Percentiles rank a stretch among this genome's conserved stretches.
phyloP scores from a whole-genome alignment of 441 rosid species.

The Populus hybrid region DNA sequence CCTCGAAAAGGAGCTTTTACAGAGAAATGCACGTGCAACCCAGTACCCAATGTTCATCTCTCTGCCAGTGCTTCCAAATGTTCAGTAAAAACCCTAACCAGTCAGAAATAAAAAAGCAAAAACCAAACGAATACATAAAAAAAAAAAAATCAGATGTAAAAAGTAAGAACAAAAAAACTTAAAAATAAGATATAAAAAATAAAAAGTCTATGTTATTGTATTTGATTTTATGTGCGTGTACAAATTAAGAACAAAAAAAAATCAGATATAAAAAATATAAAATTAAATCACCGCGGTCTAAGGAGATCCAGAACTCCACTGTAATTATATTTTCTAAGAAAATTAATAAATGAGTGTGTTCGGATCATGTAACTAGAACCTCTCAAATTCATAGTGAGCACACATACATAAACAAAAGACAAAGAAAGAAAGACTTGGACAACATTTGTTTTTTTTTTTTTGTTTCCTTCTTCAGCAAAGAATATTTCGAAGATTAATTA shows the following conservation, averaged over 20 bases:
- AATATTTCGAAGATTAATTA: constrained; percentile 13
- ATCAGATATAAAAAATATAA: background rate
- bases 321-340: background rate
- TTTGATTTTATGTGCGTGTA: background rate
- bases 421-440: background rate
- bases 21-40: constrained; percentile 49
- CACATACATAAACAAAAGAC: background rate
- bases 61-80: constrained; percentile 24
- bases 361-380: background rate
- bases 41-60: constrained; percentile 37
- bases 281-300: background rate
- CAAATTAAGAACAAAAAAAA: background rate
- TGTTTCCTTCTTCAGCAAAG: constrained; percentile 1
- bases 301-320: background rate
- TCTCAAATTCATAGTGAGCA: background rate
- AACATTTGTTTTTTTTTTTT: background rate
- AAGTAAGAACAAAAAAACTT: no score
- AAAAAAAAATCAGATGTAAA: no score
- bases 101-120: constrained; percentile 6
- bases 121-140: constrained; percentile 11
- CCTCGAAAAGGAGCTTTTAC: constrained; percentile 49
- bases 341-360: background rate
- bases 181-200: no score
- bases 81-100: constrained; percentile 25
- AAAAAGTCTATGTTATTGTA: background rate